Conservation (phyloP, 2,329 filamentous ascomycete genomes). For the Penicillium sp. region DNA sequence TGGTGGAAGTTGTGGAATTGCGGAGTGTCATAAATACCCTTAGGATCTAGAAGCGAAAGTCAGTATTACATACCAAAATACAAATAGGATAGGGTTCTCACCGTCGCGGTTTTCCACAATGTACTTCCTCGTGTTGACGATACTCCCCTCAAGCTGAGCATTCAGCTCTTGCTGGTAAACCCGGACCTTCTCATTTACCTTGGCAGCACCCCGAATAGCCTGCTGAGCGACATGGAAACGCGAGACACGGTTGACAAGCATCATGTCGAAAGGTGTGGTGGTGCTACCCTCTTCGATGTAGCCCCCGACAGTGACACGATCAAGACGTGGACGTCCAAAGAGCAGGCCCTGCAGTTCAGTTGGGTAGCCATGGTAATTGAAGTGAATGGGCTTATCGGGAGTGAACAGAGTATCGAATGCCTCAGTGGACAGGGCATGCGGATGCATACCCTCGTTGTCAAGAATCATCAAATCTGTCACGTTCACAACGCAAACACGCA, state of each 20-base stretch:
- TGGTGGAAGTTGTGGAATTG: background rate
- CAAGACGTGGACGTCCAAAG: slow-evolving; percentile 55
- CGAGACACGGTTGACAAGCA: slow-evolving; percentile 61
- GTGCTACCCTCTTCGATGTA: slow-evolving; percentile 66
- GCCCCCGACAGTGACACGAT: slow-evolving; percentile 56
- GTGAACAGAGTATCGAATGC: slow-evolving; percentile 60
- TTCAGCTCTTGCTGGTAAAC: slow-evolving; percentile 47
- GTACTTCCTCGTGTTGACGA: slow-evolving; percentile 52
- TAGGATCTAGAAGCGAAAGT: slow-evolving; percentile 44
- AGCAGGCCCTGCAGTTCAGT: slow-evolving; percentile 60
- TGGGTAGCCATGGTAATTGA: slow-evolving; percentile 67
- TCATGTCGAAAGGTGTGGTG: slow-evolving; percentile 69
- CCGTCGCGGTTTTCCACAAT: slow-evolving; percentile 55
- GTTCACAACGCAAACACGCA: slow-evolving; percentile 62
- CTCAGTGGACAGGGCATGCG: slow-evolving; percentile 54
- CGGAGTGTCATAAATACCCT: slow-evolving; percentile 52
- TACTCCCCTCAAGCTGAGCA: slow-evolving; percentile 49
- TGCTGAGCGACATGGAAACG: slow-evolving; percentile 59
- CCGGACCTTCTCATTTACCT: slow-evolving; percentile 50
- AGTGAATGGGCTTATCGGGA: slow-evolving; percentile 53
- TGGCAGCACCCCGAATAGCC: slow-evolving; percentile 52
- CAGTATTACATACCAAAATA: background rate
- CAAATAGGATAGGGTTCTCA: slow-evolving; percentile 31
- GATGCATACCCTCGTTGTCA: slow-evolving; percentile 54
- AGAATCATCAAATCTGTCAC: slow-evolving; percentile 67